These are phyloP conservation scores for Pseudopyrenochaeta lycopersici DNA, from an alignment of 2,329 filamentous ascomycete genomes.

Conservation along the genomic window DNA sequence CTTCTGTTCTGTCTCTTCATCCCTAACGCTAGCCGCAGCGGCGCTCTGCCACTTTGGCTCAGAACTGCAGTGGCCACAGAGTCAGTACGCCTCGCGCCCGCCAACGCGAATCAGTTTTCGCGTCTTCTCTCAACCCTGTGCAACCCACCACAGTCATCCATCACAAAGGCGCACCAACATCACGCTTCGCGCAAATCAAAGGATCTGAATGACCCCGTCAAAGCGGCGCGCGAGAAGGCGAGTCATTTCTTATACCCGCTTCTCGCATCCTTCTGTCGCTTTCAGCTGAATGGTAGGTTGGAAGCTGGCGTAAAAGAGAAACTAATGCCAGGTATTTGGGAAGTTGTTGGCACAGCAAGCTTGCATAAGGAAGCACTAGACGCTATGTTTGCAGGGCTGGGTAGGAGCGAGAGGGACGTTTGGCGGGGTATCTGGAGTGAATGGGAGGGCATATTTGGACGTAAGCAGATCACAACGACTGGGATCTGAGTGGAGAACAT, in stretches of 20 bases:
- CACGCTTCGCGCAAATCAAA: slow-evolving; percentile 29
- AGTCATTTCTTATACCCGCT: slow-evolving; percentile 67
- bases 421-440: slow-evolving; percentile 50
- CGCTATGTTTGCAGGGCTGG: slow-evolving; percentile 50
- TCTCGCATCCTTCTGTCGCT: slow-evolving; percentile 65
- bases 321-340: slow-evolving; percentile 66
- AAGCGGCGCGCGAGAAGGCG: slow-evolving; percentile 65
- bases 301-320: slow-evolving; percentile 61
- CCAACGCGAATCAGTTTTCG: slow-evolving; percentile 61
- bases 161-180: slow-evolving; percentile 53
- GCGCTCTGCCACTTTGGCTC: slow-evolving; percentile 45
- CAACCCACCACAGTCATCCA: slow-evolving; percentile 67
- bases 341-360: slow-evolving; percentile 41
- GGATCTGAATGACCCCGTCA: slow-evolving; percentile 67
- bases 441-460: slow-evolving; percentile 41
- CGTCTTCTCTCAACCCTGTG: slow-evolving; percentile 68
- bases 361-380: slow-evolving; percentile 42
- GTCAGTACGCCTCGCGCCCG: slow-evolving; percentile 41
- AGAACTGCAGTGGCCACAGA: slow-evolving; percentile 12
- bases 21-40: slow-evolving; percentile 46
- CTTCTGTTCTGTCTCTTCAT: slow-evolving; percentile 66
- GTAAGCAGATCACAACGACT: slow-evolving; percentile 12
- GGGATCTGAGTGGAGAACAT: no score
- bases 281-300: slow-evolving; percentile 60
- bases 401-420: slow-evolving; percentile 42